phyloP scores from a whole-genome alignment of 2,329 filamentous ascomycete species.

The Piedraia hortae region DNA sequence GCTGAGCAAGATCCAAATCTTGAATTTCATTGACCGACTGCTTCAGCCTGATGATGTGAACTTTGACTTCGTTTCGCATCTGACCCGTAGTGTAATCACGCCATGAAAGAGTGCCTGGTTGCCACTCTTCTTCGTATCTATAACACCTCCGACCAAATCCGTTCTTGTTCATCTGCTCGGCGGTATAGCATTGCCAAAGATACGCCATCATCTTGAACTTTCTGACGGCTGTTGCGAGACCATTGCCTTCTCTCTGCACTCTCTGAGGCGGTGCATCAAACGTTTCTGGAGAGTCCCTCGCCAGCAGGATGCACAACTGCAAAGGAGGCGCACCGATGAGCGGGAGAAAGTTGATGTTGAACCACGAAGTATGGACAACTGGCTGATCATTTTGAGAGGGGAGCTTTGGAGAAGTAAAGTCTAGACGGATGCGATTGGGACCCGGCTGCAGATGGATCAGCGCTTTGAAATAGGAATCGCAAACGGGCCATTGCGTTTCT shows the following conservation, averaged over 20 bases:
- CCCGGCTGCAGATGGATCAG: constrained; percentile 76
- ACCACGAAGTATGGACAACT: constrained; percentile 47
- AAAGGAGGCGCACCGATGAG: constrained; percentile 53
- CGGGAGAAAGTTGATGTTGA: constrained; percentile 69
- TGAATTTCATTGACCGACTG: constrained; percentile 67
- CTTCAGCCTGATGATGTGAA: constrained; percentile 60
- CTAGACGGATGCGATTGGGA: constrained; percentile 64
- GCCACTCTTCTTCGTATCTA: constrained; percentile 88
- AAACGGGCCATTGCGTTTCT: constrained; percentile 60
- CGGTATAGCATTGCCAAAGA: constrained; percentile 89
- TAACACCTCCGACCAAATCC: constrained; percentile 66
- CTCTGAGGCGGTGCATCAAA: constrained; percentile 61
- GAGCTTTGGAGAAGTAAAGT: constrained; percentile 59
- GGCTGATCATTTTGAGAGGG: constrained; percentile 38
- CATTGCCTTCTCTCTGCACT: constrained; percentile 53
- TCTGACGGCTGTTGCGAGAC: constrained; percentile 47
- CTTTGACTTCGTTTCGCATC: constrained; percentile 72
- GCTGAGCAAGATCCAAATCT: constrained; percentile 50
- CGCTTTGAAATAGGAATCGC: constrained; percentile 71
- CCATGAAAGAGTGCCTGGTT: constrained; percentile 48
- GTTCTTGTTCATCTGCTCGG: constrained; percentile 84
- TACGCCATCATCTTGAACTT: constrained; percentile 94
- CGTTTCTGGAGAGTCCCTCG: constrained; percentile 61
- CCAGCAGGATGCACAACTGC: constrained; percentile 67
- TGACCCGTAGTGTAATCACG: constrained; percentile 41